A percentile compares a stretch with the other conserved stretches of the same genome.
Conservation (phyloP, 2,329 filamentous ascomycete genomes). For the Calycina marina region DNA sequence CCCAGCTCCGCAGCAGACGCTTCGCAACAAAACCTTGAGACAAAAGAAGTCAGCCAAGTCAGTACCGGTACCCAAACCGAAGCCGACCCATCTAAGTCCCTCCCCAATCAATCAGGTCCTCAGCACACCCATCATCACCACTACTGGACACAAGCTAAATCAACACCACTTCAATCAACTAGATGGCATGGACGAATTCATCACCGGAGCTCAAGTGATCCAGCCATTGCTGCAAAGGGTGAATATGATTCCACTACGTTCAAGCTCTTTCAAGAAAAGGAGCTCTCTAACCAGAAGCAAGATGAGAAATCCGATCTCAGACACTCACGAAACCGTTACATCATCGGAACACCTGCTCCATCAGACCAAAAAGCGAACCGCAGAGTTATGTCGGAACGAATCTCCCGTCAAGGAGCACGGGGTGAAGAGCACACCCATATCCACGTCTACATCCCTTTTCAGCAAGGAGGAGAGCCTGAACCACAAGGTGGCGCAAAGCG, state of each 20-base stretch:
- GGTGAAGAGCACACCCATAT: constrained; percentile 20
- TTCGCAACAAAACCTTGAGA: too few relatives aligned
- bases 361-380: constrained; percentile 7
- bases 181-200: constrained; percentile 6
- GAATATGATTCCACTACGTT: constrained; percentile 5
- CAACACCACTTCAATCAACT: constrained; percentile 6
- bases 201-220: constrained; percentile 3
- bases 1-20: too few relatives aligned
- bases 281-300: constrained; percentile 5
- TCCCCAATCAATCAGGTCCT: constrained; percentile 4
- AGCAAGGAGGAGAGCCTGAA: constrained; percentile 3
- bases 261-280: constrained; percentile 5
- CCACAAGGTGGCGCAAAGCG: neutral
- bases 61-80: too few relatives aligned
- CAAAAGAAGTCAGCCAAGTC: too few relatives aligned
- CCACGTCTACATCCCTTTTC: constrained; percentile 21
- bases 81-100: too few relatives aligned
- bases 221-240: constrained; percentile 4
- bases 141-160: constrained; percentile 33
- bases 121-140: constrained; percentile 41
- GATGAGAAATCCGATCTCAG: constrained; percentile 8
- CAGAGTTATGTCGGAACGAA: constrained; percentile 12
- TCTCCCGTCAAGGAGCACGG: constrained; percentile 7
- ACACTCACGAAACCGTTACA: constrained; percentile 12
- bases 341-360: constrained; percentile 14